Evolutionary conservation across 257 asterid species (phyloP).

Genomic region (Forsythia viridissima): DNA sequence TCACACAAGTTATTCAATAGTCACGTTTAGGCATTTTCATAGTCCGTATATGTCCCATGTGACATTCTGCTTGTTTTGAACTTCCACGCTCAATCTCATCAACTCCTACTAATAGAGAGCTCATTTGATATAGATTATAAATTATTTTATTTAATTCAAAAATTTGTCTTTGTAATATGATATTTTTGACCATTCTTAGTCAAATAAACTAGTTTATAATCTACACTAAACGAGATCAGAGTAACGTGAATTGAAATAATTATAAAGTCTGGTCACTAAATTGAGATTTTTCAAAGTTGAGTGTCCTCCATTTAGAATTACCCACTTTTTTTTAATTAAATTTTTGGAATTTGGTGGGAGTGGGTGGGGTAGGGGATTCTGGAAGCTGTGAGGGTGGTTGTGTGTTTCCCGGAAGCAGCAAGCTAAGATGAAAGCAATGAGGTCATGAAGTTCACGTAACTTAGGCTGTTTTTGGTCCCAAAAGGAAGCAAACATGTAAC

Average conservation of each 20-base stretch:
- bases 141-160: too few species aligned
- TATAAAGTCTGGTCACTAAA: neutral
- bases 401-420: neutral
- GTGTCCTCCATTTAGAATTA: neutral
- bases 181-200: neutral
- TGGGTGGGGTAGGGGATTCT: neutral
- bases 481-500: neutral
- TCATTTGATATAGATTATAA: too few species aligned
- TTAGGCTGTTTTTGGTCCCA: neutral
- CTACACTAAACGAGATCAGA: neutral
- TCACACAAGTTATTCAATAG: neutral
- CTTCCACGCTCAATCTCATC: too few species aligned
- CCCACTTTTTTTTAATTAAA: neutral
- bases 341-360: neutral
- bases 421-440: neutral
- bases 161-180: too few species aligned
- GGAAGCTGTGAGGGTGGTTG: neutral
- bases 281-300: neutral
- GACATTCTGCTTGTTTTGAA: neutral
- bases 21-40: neutral
- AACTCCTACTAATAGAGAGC: too few species aligned
- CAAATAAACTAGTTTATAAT: too few species aligned
- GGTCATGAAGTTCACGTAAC: neutral
- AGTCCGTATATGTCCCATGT: neutral
- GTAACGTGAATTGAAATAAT: neutral